Percentiles rank a stretch among this genome's conserved stretches.
These are phyloP conservation scores for Fusarium mundagurra DNA, from an alignment of 2,329 filamentous ascomycete species.

Conservation along the genomic window DNA sequence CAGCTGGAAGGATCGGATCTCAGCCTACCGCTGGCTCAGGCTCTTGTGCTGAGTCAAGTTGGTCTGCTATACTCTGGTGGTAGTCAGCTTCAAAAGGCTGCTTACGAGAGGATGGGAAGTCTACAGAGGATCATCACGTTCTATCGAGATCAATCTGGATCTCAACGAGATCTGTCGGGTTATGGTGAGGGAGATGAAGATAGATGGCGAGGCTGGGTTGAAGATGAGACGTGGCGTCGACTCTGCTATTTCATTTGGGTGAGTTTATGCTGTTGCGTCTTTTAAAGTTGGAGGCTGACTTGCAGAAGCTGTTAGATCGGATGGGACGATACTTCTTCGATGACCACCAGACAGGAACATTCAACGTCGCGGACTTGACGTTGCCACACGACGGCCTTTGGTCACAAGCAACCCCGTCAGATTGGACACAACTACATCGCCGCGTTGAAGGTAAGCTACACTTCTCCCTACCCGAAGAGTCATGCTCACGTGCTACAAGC, in stretches of 20 bases:
- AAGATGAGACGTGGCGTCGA: slow-evolving; percentile 7
- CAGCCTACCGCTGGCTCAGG: not conserved
- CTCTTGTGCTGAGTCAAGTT: slow-evolving; percentile 29
- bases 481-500: slow-evolving; percentile 16
- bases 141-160: not conserved
- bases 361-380: not conserved
- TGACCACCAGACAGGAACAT: not conserved
- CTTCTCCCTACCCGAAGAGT: too few relatives aligned
- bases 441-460: not conserved
- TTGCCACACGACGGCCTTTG: slow-evolving; percentile 24
- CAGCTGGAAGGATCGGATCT: not conserved
- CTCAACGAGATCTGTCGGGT: accelerated
- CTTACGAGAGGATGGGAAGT: not conserved
- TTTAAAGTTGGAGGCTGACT: not conserved
- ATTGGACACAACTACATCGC: not conserved
- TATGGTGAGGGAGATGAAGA: not conserved
- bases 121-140: not conserved
- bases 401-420: not conserved
- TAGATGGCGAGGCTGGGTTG: slow-evolving; percentile 2
- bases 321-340: slow-evolving; percentile 10
- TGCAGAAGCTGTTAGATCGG: not conserved
- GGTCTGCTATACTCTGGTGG: slow-evolving; percentile 6
- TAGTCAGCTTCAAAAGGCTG: not conserved
- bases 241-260: slow-evolving; percentile 9
- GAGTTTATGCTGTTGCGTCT: accelerated